Evolutionary conservation across 768 basidiomycete species (phyloP), one percentile per base, ranked within the genome.

Genomic region (Hydnomerulius pinastri): DNA sequence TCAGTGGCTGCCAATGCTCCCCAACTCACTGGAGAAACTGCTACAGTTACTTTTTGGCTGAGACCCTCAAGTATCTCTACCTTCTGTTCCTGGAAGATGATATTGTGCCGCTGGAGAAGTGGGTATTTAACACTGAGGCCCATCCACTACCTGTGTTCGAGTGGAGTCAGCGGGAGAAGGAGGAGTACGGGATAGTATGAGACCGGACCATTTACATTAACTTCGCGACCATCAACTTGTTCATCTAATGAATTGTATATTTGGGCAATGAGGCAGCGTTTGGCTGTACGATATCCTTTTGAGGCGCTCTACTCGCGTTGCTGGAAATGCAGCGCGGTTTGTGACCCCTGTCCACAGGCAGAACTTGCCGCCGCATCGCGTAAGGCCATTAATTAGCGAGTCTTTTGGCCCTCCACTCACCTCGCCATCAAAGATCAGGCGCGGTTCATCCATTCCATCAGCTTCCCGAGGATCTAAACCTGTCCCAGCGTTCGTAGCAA

Each of bases 141-240:
- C 91, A 92, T 63, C 87, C 90, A 10, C 72, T 91, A 15, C 87
- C 87, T 8, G 74, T 88, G 27, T 85, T 89, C 58, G 59, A 73
- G 40, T 88, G 85, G 86, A 81, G 75, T 3, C 62, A 66, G 35
- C 71, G 71, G 57, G 82, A 87, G 64, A 77, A 71, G 53, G 59
- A 68, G 46, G 59, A 58, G 42, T 79, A 77, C 50, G 70, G 71
- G 27, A 70, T 78, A 27, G 15, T 21, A 41, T 41, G 39, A 41
- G 11, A 20, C 11, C 24, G 10, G 15, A 10, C 18, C 6, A 15
- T 9, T 23, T 38, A 11, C 20, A 41, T 29, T 3, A 25, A 13
- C 10, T 25, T n/a, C n/a, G n/a, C n/a, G n/a, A 10, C n/a, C 20
- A 48, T 15, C 6, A 29, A 13, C 17, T 20, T 20, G 3, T 46